Conservation (phyloP, 225 moss, liverwort and hornwort genomes). For the Neckera pumila region DNA sequence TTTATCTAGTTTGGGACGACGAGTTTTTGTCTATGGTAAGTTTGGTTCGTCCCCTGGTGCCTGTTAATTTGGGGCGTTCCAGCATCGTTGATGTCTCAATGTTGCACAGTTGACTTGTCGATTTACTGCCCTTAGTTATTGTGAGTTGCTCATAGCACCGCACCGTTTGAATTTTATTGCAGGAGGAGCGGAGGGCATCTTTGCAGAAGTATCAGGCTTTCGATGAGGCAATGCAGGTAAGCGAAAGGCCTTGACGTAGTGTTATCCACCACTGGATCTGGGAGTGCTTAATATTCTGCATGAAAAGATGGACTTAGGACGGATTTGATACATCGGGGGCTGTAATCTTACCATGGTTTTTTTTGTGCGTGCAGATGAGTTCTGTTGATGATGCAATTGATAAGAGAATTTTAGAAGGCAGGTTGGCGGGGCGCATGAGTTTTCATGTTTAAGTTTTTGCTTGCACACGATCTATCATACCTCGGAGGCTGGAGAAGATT, state of each 20-base stretch:
- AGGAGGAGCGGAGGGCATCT: slow-evolving; percentile 74
- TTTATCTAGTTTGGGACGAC: slow-evolving; percentile 95
- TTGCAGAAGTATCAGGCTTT: slow-evolving; percentile 70
- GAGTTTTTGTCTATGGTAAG: slow-evolving; percentile 82
- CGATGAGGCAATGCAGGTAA: slow-evolving; percentile 73
- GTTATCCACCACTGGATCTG: not conserved
- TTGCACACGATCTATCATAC: not conserved
- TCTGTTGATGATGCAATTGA: slow-evolving; percentile 96
- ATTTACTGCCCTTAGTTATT: not conserved
- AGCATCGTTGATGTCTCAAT: not conserved
- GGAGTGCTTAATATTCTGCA: not conserved
- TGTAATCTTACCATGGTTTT: not conserved
- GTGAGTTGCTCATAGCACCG: not conserved
- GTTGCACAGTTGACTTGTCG: not conserved
- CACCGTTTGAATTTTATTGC: not conserved
- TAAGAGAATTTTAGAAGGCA: slow-evolving; percentile 84
- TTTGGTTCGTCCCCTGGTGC: not conserved
- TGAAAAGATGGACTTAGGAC: not conserved
- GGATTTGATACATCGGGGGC: not conserved
- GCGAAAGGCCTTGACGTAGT: not conserved
- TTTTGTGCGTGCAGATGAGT: slow-evolving; percentile 55
- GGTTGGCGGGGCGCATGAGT: slow-evolving; percentile 74
- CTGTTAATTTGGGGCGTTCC: not conserved
- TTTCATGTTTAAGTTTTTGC: slow-evolving; percentile 46
- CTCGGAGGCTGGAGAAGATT: not conserved